phyloP scores from a whole-genome alignment of 352 stramenopile species.

The Pythium diclinum region DNA sequence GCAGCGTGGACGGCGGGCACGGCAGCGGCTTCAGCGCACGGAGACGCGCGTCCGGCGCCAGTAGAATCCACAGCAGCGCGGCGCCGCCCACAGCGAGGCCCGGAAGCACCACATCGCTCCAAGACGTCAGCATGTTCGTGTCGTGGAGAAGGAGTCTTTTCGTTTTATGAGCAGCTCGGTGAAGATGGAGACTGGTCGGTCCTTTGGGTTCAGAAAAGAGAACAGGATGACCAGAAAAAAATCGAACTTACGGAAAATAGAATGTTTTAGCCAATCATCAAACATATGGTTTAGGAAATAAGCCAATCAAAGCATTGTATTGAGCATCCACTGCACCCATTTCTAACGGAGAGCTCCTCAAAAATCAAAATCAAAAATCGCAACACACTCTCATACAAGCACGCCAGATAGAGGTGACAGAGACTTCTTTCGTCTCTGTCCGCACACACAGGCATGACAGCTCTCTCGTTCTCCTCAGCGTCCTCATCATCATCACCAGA shows the following conservation, averaged over 20 bases:
- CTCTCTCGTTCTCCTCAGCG: too few relatives aligned
- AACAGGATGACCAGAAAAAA: neutral
- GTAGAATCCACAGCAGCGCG: constrained; percentile 2
- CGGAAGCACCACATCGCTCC: neutral
- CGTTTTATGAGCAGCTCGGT: neutral
- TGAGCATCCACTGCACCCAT: neutral
- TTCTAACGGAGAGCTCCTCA: neutral
- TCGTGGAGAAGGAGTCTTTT: neutral
- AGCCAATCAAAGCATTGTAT: neutral
- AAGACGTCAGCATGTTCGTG: neutral
- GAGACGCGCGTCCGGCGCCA: constrained; percentile 6
- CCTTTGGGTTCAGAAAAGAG: neutral
- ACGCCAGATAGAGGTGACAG: too few relatives aligned
- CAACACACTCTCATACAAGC: too few relatives aligned
- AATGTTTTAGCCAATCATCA: neutral
- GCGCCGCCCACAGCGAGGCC: neutral
- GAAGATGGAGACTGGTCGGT: neutral
- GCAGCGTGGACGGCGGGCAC: constrained; percentile 37
- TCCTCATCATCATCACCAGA: too few relatives aligned
- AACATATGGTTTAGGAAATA: neutral
- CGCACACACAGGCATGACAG: too few relatives aligned
- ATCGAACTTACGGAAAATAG: neutral
- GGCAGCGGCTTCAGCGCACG: constrained; percentile 29
- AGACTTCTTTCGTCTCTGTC: too few relatives aligned
- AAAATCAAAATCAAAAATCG: neutral